Conservation (phyloP, 805 yeast species). For the Wickerhamiella brachini region DNA sequence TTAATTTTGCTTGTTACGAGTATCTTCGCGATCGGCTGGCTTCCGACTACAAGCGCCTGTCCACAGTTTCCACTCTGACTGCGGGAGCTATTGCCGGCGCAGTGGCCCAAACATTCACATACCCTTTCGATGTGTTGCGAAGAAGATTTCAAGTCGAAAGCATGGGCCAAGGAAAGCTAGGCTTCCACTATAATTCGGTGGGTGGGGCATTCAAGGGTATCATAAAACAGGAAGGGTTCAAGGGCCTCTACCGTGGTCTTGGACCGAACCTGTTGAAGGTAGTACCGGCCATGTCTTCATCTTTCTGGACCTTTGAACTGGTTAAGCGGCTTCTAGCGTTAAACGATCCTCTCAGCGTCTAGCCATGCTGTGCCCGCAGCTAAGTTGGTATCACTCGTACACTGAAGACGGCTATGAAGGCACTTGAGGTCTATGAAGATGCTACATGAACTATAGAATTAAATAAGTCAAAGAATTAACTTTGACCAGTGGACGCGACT, state of each 20-base stretch:
- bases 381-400: too few species aligned
- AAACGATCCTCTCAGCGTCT: neutral
- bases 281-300: constrained; percentile 90
- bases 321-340: constrained; percentile 32
- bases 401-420: too few species aligned
- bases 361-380: too few species aligned
- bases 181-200: constrained; percentile 70
- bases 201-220: constrained; percentile 60
- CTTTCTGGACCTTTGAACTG: constrained; percentile 80
- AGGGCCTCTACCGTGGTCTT: constrained; percentile 53
- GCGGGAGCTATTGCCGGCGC: constrained; percentile 86
- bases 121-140: constrained; percentile 81
- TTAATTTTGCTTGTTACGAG: constrained; percentile 85
- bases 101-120: constrained; percentile 76
- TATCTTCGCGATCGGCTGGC: constrained; percentile 44
- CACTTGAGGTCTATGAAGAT: neutral
- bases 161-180: constrained; percentile 51
- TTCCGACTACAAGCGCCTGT: constrained; percentile 22
- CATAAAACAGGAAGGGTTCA: constrained; percentile 61
- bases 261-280: constrained; percentile 73
- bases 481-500: too few species aligned
- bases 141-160: constrained; percentile 84
- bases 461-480: too few species aligned
- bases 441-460: neutral
- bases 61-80: constrained; percentile 42